Evolutionary conservation across 768 basidiomycete species (phyloP), one percentile per base, ranked within the genome.

Genomic region (Basidioascus undulatus): DNA sequence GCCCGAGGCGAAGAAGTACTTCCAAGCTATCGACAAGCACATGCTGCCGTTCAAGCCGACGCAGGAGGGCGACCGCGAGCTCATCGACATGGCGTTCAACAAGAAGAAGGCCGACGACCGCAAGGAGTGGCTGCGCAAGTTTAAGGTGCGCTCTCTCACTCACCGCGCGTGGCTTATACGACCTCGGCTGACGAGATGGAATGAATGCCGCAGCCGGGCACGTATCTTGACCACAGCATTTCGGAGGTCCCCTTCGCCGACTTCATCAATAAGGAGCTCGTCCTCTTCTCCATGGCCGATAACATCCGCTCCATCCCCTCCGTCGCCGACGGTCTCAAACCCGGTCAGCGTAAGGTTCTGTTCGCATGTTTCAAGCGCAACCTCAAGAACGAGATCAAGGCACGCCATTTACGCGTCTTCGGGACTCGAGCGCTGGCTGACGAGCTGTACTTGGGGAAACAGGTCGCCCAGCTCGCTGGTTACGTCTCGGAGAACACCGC

Each of bases 61-160:
- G 4, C 71, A 78, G 52, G 68, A 74, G 0, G 84, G 75, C 3
- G 92, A 96, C 49, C 72, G 71, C 34, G 74, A 74, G 6, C 66
- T 94, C 27, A 89, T 98, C 45, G 92, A 98, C 31, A 73, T 98
- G 42, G 92, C 92, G 0, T 98, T 98, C 66, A 94, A 83, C 64
- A 98, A 96, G 71, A 96, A 94, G 67, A 94, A 89, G 55, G 81
- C 86, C 0, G 92, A 98, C 44, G 86, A 94, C 3, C 75, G 92
- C 39, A 96, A 98, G 57, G 92, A 98, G 43, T 98, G 92, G 92
- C 62, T 98, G 11, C 69, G 92, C 19, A 75, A 82, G 45, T 89
- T 84, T 62, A 83, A 70, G 65, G 84, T 77, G 51, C 42, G 61
- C 35, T 31, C 32, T n/a, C 24, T 23, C 10, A n/a, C 20, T 35